These are phyloP conservation scores for Capsicum chinense DNA, from an alignment of 257 asterid species.

Conservation along the genomic window DNA sequence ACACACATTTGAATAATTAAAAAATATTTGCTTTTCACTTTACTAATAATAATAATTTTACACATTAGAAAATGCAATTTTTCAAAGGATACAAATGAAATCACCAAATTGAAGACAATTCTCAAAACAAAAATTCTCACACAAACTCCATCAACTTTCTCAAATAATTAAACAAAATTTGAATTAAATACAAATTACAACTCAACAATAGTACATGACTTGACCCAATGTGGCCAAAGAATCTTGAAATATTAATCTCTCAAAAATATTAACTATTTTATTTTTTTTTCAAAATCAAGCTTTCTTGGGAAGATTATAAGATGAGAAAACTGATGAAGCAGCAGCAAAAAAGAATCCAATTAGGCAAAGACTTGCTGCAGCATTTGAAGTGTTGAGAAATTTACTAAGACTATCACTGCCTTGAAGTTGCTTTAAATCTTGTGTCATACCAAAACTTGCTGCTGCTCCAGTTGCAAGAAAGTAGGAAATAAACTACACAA, in stretches of 20 bases:
- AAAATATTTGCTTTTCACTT: too few species aligned
- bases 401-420: neutral
- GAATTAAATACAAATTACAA: neutral
- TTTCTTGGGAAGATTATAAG: conserved; percentile 55
- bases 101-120: neutral
- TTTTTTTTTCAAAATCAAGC: neutral
- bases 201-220: neutral
- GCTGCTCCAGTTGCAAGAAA: conserved; percentile 50
- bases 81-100: neutral
- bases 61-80: neutral
- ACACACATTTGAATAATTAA: neutral
- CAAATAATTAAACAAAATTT: neutral
- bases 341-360: conserved; percentile 44
- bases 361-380: conserved; percentile 57
- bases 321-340: conserved; percentile 51
- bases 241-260: neutral
- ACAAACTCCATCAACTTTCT: neutral
- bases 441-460: conserved; percentile 51
- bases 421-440: conserved; percentile 31
- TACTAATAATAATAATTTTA: too few species aligned
- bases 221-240: neutral
- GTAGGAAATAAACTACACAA: conserved; percentile 43
- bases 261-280: neutral
- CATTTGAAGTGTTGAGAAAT: conserved; percentile 41
- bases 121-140: neutral